These are phyloP conservation scores for Didymella segeticola DNA, from an alignment of 2,329 filamentous ascomycete genomes.

Conservation along the genomic window DNA sequence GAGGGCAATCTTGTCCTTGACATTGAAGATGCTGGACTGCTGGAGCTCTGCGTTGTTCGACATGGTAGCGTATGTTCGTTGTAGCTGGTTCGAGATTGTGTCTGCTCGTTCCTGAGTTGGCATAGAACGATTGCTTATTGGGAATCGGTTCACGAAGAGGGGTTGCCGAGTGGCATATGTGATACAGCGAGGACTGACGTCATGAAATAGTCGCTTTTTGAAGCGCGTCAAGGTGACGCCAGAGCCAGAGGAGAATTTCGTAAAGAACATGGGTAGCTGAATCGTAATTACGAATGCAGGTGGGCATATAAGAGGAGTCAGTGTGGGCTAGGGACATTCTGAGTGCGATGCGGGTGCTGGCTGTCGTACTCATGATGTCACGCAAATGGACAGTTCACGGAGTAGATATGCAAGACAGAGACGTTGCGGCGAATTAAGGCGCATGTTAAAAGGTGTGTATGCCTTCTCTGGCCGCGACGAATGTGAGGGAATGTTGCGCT, in stretches of 20 bases:
- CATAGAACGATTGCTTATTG: slow-evolving; percentile 6
- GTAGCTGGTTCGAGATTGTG: slow-evolving; percentile 22
- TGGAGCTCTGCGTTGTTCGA: slow-evolving; percentile 45
- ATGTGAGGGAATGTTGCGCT: not conserved
- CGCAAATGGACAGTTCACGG: not conserved
- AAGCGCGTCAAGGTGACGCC: slow-evolving; percentile 32
- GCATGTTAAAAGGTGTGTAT: not conserved
- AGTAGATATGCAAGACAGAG: not conserved
- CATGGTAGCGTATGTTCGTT: slow-evolving; percentile 36
- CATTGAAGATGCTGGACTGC: slow-evolving; percentile 45
- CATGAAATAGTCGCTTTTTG: slow-evolving; percentile 24
- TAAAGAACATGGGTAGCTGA: slow-evolving; percentile 4
- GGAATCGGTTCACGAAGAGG: slow-evolving; percentile 1
- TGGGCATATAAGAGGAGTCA: slow-evolving; percentile 7
- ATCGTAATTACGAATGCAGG: slow-evolving; percentile 2
- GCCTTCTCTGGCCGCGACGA: not conserved
- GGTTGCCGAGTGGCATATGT: slow-evolving; percentile 17
- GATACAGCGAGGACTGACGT: slow-evolving; percentile 35
- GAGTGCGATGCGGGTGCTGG: not conserved
- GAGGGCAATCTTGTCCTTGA: slow-evolving; percentile 51
- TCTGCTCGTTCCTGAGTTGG: slow-evolving; percentile 20
- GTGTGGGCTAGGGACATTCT: slow-evolving; percentile 1
- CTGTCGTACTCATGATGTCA: slow-evolving; percentile 14
- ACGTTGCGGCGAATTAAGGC: not conserved
- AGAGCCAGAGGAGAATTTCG: not conserved